These are phyloP conservation scores for Prunus davidiana DNA, from an alignment of 306 rosid genomes.

Conservation along the genomic window DNA sequence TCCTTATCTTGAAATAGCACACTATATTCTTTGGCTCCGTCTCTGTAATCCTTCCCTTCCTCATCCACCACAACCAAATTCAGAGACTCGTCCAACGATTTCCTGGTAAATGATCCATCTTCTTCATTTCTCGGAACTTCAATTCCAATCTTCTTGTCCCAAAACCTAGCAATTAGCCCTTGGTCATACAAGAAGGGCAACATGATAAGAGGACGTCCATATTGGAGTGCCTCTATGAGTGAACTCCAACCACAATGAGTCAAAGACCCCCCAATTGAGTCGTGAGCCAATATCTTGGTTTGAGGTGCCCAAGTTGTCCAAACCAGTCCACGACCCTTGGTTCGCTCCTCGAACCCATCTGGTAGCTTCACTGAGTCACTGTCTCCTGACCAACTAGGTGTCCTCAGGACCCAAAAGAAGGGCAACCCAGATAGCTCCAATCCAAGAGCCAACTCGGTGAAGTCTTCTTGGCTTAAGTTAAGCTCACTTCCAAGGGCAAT, in stretches of 20 bases:
- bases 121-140: conserved; percentile 28
- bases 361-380: conserved; percentile 32
- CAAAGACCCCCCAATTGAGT: conserved; percentile 46
- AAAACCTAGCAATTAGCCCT: conserved; percentile 22
- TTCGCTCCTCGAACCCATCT: conserved; percentile 47
- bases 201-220: conserved; percentile 13
- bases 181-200: conserved; percentile 17
- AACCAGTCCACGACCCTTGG: conserved; percentile 34
- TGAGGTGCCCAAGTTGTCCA: conserved; percentile 63
- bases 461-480: conserved; percentile 17
- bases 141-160: conserved; percentile 32
- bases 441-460: conserved; percentile 50
- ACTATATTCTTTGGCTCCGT: conserved; percentile 24
- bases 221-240: conserved; percentile 27
- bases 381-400: not conserved
- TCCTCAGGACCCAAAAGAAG: conserved; percentile 61
- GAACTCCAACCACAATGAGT: conserved; percentile 58
- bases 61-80: conserved; percentile 30
- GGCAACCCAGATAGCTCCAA: conserved; percentile 46
- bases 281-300: conserved; percentile 35
- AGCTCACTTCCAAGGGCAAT: conserved; percentile 55
- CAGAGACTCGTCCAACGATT: conserved; percentile 24
- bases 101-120: conserved; percentile 29
- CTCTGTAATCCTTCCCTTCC: conserved; percentile 34
- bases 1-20: conserved; percentile 14